Conservation (phyloP, 306 rosid species). For the Dalbergia cultrata region DNA sequence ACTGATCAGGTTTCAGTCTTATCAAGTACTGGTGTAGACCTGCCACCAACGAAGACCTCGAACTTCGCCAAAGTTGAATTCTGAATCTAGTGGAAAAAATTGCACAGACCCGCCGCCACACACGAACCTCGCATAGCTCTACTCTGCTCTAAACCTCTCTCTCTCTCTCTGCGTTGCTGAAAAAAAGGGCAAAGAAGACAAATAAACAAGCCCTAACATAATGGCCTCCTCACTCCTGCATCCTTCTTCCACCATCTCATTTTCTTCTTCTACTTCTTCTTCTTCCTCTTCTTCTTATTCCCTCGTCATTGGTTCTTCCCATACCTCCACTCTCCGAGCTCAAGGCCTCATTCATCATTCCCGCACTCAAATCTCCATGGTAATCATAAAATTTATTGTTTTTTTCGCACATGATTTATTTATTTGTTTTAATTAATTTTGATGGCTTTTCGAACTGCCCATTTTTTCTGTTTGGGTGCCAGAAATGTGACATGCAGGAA, state of each 20-base stretch:
- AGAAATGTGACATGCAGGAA: conserved; percentile 80
- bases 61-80: conserved; percentile 31
- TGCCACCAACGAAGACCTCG: too few species aligned
- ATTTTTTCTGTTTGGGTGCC: neutral
- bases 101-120: conserved; percentile 60
- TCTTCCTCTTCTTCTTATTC: conserved; percentile 57
- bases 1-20: too few species aligned
- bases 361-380: conserved; percentile 53
- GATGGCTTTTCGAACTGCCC: neutral
- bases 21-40: too few species aligned
- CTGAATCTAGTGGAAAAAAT: conserved; percentile 20
- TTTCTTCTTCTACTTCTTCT: too few species aligned
- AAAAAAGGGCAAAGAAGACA: neutral
- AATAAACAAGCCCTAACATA: conserved; percentile 42
- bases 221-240: conserved; percentile 80
- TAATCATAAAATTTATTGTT: conserved; percentile 23
- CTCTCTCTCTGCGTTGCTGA: neutral
- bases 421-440: neutral
- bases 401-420: neutral
- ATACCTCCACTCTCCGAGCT: conserved; percentile 26
- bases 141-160: neutral
- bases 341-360: conserved; percentile 38
- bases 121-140: conserved; percentile 9
- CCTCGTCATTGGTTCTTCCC: conserved; percentile 43
- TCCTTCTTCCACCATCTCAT: conserved; percentile 47